Base-by-base conservation (phyloP, 2,329 filamentous ascomycete species). In the Trichoderma guizhouense region DNA sequence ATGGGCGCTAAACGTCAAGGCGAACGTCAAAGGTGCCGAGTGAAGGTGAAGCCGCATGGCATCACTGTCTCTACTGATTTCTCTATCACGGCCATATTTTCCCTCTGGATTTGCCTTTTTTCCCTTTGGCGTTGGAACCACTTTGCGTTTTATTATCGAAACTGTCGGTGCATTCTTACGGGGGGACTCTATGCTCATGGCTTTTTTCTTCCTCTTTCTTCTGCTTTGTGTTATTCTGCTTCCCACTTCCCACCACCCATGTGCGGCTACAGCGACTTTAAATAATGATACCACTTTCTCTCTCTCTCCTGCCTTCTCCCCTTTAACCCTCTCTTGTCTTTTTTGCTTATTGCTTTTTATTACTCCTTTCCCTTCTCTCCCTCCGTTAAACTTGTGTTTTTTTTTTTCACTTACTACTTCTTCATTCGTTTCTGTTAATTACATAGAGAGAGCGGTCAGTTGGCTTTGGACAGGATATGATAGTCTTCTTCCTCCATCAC, bases 1-100 rank as follows among this genome's bases (percentile, higher is more conserved):
- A 77, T 94, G 92, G 92, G 91, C 92, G 15, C 85, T 94, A 74
- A 89, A 87, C 68, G 86, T 92, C 66, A 90, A 92, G 82, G 82
- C 87, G 73, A 90, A 87, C 74, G 85, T 91, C 71, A 84, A 84
- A 71, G 87, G 83, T 69, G 86, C 88, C 7, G 80, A 87, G 79
- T 90, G 79, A 84, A 21, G n/a, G 18, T 51, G 64, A 26, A 36
- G 30, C 60, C 14, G 9, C 18, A 39, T 5, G 43, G 12, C 43
- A 21, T 21, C 15, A 12, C 15, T 24, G 28, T 21, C 58, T 69
- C 30, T 62, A 7, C n/a, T 60, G 18, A 15, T n/a, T 1, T 43
- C 39, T 36, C n/a, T 47, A n/a, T 69, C n/a, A 51, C 39, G 36
- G 55, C 66, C n/a, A 51, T 28, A 51, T 51, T 32, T 43, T 67